These are phyloP conservation scores for Debaryomyces fabryi DNA, from an alignment of 1,139 yeast species.

Conservation along the genomic window DNA sequence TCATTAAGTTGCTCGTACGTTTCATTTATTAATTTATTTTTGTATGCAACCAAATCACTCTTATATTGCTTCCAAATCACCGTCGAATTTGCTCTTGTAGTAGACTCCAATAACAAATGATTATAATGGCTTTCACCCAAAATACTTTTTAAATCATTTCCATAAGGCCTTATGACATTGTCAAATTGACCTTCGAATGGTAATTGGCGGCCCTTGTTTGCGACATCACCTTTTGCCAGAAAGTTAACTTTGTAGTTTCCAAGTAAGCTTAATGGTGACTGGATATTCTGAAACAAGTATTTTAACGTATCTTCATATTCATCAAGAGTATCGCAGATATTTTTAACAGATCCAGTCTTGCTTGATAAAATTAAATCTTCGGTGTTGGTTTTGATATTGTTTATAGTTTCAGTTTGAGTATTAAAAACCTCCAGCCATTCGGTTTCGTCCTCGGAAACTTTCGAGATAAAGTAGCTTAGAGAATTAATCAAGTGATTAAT, in stretches of 20 bases:
- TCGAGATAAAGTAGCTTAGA: slow-evolving; percentile 30
- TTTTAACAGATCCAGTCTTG: slow-evolving; percentile 20
- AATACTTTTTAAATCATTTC: slow-evolving; percentile 27
- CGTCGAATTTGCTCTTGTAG: slow-evolving; percentile 29
- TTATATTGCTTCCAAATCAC: slow-evolving; percentile 41
- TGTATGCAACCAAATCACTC: slow-evolving; percentile 21
- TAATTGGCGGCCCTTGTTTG: slow-evolving; percentile 17
- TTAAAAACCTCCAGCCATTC: slow-evolving; percentile 38
- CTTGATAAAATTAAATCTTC: slow-evolving; percentile 32
- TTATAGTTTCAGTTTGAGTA: slow-evolving; percentile 39
- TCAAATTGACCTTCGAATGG: slow-evolving; percentile 38
- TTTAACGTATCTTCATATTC: slow-evolving; percentile 36
- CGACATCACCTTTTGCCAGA: slow-evolving; percentile 10
- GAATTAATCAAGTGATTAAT: slow-evolving; percentile 32
- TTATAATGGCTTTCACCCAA: slow-evolving; percentile 37
- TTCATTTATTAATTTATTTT: slow-evolving; percentile 27
- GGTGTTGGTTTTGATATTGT: slow-evolving; percentile 34
- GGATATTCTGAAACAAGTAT: slow-evolving; percentile 31
- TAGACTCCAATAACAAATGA: slow-evolving; percentile 24
- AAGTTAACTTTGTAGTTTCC: slow-evolving; percentile 11
- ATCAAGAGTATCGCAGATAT: slow-evolving; percentile 23
- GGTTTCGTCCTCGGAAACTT: slow-evolving; percentile 32
- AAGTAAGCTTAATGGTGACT: slow-evolving; percentile 37
- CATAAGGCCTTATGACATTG: slow-evolving; percentile 28
- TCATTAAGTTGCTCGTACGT: slow-evolving; percentile 28